These are phyloP conservation scores for Pichia sp. DNA, from an alignment of 1,139 yeast genomes.

Conservation along the genomic window DNA sequence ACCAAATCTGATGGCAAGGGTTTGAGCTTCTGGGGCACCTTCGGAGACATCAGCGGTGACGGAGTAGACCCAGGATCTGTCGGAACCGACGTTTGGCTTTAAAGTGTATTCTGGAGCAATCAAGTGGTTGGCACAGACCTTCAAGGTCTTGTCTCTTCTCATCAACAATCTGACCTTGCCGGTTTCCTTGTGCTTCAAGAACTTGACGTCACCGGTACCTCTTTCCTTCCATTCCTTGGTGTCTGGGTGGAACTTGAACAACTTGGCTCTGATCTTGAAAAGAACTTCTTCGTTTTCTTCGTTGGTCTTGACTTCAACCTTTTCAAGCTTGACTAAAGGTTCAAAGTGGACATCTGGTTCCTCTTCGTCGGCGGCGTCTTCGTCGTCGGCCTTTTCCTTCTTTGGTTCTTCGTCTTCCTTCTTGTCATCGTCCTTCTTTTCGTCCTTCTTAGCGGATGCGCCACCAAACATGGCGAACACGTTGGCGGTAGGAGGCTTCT, in stretches of 20 bases:
- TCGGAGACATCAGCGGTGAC: slow-evolving; percentile 95
- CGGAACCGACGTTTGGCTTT: slow-evolving; percentile 94
- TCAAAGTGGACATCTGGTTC: slow-evolving; percentile 96
- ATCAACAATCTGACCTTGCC: slow-evolving; percentile 85
- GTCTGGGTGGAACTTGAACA: slow-evolving; percentile 80
- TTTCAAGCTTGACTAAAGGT: slow-evolving; percentile 92
- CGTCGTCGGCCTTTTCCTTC: slow-evolving; percentile 30
- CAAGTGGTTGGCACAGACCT: slow-evolving; percentile 97
- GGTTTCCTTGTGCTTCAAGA: slow-evolving; percentile 81
- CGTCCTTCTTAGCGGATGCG: slow-evolving; percentile 52
- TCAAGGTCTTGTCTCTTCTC: slow-evolving; percentile 99
- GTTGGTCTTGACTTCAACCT: slow-evolving; percentile 94
- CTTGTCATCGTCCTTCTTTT: slow-evolving; percentile 29
- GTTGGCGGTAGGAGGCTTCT: slow-evolving; percentile 65
- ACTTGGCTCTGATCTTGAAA: slow-evolving; percentile 89
- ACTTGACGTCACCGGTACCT: slow-evolving; percentile 98
- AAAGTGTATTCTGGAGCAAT: slow-evolving; percentile 81
- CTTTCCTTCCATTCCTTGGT: slow-evolving; percentile 98
- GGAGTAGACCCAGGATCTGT: slow-evolving; percentile 97
- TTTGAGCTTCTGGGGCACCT: slow-evolving; percentile 94
- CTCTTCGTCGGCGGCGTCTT: slow-evolving; percentile 72
- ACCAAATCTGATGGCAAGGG: slow-evolving; percentile 96
- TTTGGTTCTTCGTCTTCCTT: slow-evolving; percentile 33
- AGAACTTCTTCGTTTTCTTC: slow-evolving; percentile 94
- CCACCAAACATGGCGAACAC: slow-evolving; percentile 94